Base-by-base conservation (phyloP, 345 rosid species). In the Salix dunnii region DNA sequence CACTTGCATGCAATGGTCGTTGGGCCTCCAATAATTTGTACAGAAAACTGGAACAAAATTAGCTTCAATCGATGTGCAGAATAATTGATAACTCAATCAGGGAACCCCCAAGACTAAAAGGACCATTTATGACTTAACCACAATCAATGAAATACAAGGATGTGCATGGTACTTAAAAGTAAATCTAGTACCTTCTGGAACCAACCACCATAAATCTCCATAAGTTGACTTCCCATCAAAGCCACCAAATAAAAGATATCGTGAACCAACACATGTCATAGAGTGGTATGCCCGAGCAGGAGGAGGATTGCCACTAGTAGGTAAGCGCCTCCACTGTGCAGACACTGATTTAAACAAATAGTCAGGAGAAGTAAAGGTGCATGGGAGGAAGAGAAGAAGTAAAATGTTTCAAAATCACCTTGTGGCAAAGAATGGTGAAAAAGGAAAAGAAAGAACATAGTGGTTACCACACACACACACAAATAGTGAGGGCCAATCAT, bases 191-290 rank as follows among this genome's bases (percentile, higher is more conserved):
- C 98, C 99, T 92, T 93, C 97, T 6, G 96, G 90, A 80, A 89
- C 98, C 89, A 93, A 74, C 97, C 98, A 96, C 99, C 98, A 96
- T 12, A 93, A 67, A 90, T 96, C 98, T 68, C 92, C 97, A 70
- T 85, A 96, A 48, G 97, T 93, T 33, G 85, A 83, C 84, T 96
- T 96, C 79, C 99, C 99, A 89, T 96, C 97, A 66, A 90, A 91
- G 75, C 99, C 98, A 78, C 99, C 99, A 87, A 93, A 73, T 83
- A 96, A 89, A 53, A 96, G 86, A 87, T 92, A 88, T 23, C 87
- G 90, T 63, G 97, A 80, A 63, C 95, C 98, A 78, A 92, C 82
- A 74, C 79, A 83, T 76, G 89, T 87, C 90, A 96, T 77, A 46
- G 97, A 78, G 85, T 93, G 99, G 87, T 96, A 96, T 71, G 99